phyloP scores from a whole-genome alignment of 1,284 basidiomycete species.

The Bondarzewia mesenterica region DNA sequence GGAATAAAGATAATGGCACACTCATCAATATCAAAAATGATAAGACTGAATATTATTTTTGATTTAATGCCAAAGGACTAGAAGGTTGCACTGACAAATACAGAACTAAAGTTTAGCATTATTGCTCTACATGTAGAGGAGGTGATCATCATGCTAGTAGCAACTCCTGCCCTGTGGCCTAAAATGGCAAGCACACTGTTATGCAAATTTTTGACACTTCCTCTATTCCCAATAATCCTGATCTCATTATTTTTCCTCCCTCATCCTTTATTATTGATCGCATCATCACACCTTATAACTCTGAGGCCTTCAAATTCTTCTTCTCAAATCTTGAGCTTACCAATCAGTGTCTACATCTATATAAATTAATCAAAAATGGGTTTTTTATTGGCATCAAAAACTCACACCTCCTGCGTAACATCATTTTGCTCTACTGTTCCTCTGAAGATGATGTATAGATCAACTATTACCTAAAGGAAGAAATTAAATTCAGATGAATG shows the following conservation, averaged over 20 bases:
- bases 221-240: background rate
- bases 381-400: slow-evolving; percentile 26
- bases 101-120: slow-evolving; percentile 5
- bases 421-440: slow-evolving; percentile 21
- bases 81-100: background rate
- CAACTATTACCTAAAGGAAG: slow-evolving; percentile 20
- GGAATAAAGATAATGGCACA: background rate
- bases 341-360: slow-evolving; percentile 21
- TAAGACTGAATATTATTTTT: background rate
- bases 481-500: slow-evolving; percentile 20
- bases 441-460: slow-evolving; percentile 14
- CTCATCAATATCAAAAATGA: background rate
- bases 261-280: slow-evolving; percentile 4
- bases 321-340: slow-evolving; percentile 11
- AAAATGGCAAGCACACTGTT: background rate
- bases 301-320: slow-evolving; percentile 9
- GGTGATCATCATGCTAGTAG: slow-evolving; percentile 7
- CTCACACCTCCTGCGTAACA: slow-evolving; percentile 14
- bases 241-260: background rate
- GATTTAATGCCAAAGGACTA: background rate
- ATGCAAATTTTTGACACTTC: background rate
- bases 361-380: slow-evolving; percentile 18
- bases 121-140: slow-evolving; percentile 12
- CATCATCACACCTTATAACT: slow-evolving; percentile 13
- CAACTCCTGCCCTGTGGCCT: slow-evolving; percentile 3